phyloP scores from a whole-genome alignment of 169 alveolate species.

The Haemoproteus tartakovskyi region DNA sequence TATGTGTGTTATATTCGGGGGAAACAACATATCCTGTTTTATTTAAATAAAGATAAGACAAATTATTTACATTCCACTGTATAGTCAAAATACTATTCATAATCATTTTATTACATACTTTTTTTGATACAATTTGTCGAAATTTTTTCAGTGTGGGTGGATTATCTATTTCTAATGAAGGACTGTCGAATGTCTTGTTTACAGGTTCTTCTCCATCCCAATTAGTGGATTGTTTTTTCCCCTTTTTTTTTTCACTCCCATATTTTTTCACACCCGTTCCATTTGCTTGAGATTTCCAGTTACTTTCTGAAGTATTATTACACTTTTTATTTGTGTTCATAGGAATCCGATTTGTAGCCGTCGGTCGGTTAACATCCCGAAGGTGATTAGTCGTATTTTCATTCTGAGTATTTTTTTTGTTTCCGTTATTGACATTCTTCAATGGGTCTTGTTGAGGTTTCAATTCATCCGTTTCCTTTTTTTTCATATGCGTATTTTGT shows the following conservation, averaged over 20 bases:
- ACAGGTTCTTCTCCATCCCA: too few relatives aligned
- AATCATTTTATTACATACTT: neutral
- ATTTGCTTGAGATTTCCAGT: too few relatives aligned
- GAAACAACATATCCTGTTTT: constrained; percentile 40
- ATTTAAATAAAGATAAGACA: constrained; percentile 14
- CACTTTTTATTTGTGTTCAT: too few relatives aligned
- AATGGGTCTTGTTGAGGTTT: too few relatives aligned
- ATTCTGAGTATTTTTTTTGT: neutral
- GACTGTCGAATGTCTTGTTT: too few relatives aligned
- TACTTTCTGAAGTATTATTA: too few relatives aligned
- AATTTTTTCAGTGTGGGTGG: neutral
- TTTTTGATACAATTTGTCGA: neutral
- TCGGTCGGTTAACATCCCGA: too few relatives aligned
- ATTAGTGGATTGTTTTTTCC: too few relatives aligned
- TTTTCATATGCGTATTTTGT: too few relatives aligned
- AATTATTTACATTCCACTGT: constrained; percentile 44
- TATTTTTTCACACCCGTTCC: neutral
- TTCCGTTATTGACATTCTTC: neutral
- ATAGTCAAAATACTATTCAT: constrained; percentile 28
- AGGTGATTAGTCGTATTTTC: too few relatives aligned
- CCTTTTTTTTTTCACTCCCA: neutral
- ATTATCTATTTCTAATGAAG: neutral
- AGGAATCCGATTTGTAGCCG: too few relatives aligned
- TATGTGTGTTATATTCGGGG: constrained; percentile 48
- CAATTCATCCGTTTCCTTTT: neutral